Percentiles rank a stretch among this genome's conserved stretches.
Evolutionary conservation across 257 asterid genomes (phyloP).

Genomic region (Nicotiana paniculata): DNA sequence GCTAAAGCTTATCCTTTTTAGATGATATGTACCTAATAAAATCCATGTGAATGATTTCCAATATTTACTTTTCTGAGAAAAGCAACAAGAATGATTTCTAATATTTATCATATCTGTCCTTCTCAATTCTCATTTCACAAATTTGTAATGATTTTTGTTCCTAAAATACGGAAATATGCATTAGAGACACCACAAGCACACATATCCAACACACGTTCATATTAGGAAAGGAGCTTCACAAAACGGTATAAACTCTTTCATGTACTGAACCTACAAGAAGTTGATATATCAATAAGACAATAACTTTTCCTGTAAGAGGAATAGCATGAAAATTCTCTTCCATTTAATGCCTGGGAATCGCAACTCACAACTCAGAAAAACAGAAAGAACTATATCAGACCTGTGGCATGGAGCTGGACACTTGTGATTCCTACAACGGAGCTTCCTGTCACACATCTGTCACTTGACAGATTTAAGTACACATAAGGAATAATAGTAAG

Average conservation of each 20-base stretch:
- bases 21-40: background rate
- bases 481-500: background rate
- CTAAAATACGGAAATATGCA: background rate
- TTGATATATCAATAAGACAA: background rate
- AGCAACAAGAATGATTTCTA: background rate
- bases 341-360: background rate
- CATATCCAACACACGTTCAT: background rate
- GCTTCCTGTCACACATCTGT: constrained; percentile 90
- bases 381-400: constrained; percentile 26
- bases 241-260: background rate
- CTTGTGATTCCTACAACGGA: constrained; percentile 93
- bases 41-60: background rate
- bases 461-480: constrained; percentile 7
- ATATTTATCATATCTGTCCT: background rate
- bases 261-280: background rate
- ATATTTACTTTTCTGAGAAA: no score
- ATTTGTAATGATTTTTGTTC: background rate
- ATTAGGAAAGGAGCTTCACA: background rate
- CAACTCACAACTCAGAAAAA: constrained; percentile 1
- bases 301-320: background rate
- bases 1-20: background rate
- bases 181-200: background rate
- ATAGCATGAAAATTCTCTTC: constrained; percentile 11
- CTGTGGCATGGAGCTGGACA: constrained; percentile 97
- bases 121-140: background rate